phyloP scores from a whole-genome alignment of 1,284 basidiomycete genomes.

The Apiotrichum montevideense region DNA sequence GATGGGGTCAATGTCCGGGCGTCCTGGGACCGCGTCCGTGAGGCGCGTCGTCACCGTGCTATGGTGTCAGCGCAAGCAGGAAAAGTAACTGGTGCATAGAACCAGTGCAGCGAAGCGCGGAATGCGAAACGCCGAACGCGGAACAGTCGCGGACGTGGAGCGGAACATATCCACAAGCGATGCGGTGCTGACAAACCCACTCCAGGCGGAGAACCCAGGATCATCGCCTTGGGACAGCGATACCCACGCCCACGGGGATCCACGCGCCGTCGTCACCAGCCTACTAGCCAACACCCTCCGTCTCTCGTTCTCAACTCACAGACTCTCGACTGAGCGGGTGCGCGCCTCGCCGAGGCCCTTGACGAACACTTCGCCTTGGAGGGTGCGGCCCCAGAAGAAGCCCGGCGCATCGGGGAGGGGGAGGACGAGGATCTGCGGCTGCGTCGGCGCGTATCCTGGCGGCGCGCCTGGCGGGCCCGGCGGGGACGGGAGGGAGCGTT shows the following conservation, averaged over 20 bases:
- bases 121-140: too few species aligned
- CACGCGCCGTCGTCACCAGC: too few species aligned
- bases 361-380: slow-evolving; percentile 44
- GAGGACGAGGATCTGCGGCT: slow-evolving; percentile 41
- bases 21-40: slow-evolving; percentile 24
- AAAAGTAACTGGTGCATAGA: background rate
- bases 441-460: slow-evolving; percentile 34
- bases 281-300: too few species aligned
- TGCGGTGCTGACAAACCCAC: too few species aligned
- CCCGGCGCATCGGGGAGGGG: slow-evolving; percentile 39
- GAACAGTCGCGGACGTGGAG: too few species aligned
- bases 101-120: too few species aligned
- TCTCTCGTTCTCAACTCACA: slow-evolving; percentile 23
- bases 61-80: slow-evolving; percentile 2
- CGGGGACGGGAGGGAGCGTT: background rate
- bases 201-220: too few species aligned
- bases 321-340: slow-evolving; percentile 21
- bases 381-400: slow-evolving; percentile 40
- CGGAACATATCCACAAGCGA: too few species aligned
- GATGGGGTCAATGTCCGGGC: slow-evolving; percentile 23
- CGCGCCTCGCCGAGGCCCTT: slow-evolving; percentile 38
- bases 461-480: slow-evolving; percentile 17
- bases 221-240: too few species aligned
- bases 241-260: too few species aligned
- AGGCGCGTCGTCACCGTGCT: slow-evolving; percentile 30